Base-by-base conservation (phyloP, 768 basidiomycete species). In the Asterophora lycoperdoides region DNA sequence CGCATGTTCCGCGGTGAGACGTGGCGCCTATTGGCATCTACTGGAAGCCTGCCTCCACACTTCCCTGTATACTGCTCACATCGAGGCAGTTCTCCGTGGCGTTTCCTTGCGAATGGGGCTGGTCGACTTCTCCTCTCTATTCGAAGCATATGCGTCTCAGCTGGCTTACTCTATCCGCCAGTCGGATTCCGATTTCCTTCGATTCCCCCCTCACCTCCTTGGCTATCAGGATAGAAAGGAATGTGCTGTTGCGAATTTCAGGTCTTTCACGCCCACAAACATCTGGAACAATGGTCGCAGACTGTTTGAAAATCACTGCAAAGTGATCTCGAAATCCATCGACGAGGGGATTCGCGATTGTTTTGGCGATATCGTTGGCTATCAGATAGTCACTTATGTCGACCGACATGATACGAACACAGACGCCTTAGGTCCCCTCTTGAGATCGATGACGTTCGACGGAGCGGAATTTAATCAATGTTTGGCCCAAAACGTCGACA, bases 11-110 rank as follows among this genome's bases (percentile, higher is more conserved):
- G 76, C 78, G 1, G 78, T 86, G 17, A 77, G 94, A 20, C 81
- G 90, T 13, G 87, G 83, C 3, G 78, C 92, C 1, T 93, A 95
- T 60, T 93, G 87, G 83, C 86, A 95, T 64, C 62, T 98, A 41
- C 69, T 97, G 51, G 92, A 94, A 63, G 78, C 79, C 5, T 79
- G 78, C 64, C 57, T 71, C 54, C 65, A 74, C 53, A 60, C 60
- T 48, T 62, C 61, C 50, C 58, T 44, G 44, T 78, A 77, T 52
- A 58, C 65, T 15, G 57, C 52, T 8, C 75, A 79, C 56, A 69
- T 68, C 37, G 67, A 73, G 65, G 70, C 74, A 7, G 71, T 87
- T 33, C 68, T 97, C 32, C 58, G 57, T 13, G 80, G 80, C 6
- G 83, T 87, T 17, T 78, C 89, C 0, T 62, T 70, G 42, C 73